A percentile compares a stretch with the other conserved stretches of the same genome.
phyloP scores from a whole-genome alignment of 768 basidiomycete genomes.

The Suillus discolor region DNA sequence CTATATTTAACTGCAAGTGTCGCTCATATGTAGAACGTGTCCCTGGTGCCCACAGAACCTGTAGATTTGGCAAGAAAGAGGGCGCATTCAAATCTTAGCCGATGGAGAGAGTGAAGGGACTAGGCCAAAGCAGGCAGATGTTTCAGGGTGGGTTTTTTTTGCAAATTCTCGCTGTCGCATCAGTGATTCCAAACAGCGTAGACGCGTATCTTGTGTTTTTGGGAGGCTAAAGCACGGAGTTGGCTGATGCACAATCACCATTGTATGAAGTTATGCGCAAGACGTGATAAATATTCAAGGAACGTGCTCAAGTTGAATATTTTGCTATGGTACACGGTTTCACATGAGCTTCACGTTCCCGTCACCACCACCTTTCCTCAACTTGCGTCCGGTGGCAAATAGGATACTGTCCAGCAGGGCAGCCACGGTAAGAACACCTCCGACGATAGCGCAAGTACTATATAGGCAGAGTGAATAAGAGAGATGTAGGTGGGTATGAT shows the following conservation, averaged over 20 bases:
- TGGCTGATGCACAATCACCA: too few species aligned
- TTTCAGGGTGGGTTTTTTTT: conserved; percentile 18
- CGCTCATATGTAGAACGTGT: conserved; percentile 18
- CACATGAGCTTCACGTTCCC: conserved; percentile 36
- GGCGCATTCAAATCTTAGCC: conserved; percentile 16
- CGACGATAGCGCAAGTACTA: conserved; percentile 96
- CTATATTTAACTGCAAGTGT: not conserved
- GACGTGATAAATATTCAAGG: conserved; percentile 20
- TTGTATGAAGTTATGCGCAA: not conserved
- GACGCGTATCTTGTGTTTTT: not conserved
- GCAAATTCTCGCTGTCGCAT: conserved; percentile 27
- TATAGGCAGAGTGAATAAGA: conserved; percentile 31
- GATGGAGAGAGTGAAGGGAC: conserved; percentile 16
- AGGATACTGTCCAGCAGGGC: conserved; percentile 84
- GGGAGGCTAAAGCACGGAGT: not conserved
- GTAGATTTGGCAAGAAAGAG: conserved; percentile 24
- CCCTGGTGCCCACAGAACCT: conserved; percentile 12
- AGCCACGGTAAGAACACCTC: conserved; percentile 95
- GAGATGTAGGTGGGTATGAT: not conserved
- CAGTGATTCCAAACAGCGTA: conserved; percentile 3
- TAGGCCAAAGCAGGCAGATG: conserved; percentile 20
- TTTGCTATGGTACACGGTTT: conserved; percentile 13
- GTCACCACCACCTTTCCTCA: conserved; percentile 60
- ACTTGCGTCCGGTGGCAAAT: conserved; percentile 75
- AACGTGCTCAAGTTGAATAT: conserved; percentile 11